These are phyloP conservation scores for Saccharomycopsis vini DNA, from an alignment of 805 yeast species.

Conservation along the genomic window DNA sequence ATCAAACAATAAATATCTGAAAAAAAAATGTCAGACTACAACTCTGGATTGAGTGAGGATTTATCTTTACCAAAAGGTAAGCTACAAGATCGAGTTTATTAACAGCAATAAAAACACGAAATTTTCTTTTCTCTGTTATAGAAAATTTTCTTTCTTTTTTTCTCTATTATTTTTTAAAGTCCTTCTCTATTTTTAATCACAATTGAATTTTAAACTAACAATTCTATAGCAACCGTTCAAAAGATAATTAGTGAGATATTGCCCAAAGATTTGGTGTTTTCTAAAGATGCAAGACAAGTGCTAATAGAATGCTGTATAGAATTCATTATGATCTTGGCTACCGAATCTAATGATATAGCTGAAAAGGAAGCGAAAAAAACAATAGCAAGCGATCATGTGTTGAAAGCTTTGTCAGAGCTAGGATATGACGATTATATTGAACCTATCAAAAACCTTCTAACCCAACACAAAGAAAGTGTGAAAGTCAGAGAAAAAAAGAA, in stretches of 20 bases:
- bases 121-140: no score
- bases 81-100: constrained; percentile 12
- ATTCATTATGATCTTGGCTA: constrained; percentile 87
- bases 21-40: constrained; percentile 21
- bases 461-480: constrained; percentile 79
- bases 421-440: constrained; percentile 83
- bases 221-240: constrained; percentile 73
- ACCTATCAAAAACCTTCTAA: constrained; percentile 67
- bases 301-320: constrained; percentile 94
- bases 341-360: constrained; percentile 92
- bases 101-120: no score
- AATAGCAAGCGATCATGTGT: constrained; percentile 91
- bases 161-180: no score
- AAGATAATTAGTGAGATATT: constrained; percentile 85
- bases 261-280: constrained; percentile 78
- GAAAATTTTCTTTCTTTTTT: no score
- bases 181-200: no score
- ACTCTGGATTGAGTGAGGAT: constrained; percentile 29
- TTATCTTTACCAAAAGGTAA: constrained; percentile 36
- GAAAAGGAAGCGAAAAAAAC: constrained; percentile 95
- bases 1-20: no score
- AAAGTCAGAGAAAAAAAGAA: constrained; percentile 86
- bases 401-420: constrained; percentile 77
- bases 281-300: constrained; percentile 91
- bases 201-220: constrained; percentile 1